Percentiles rank a stretch among this genome's conserved stretches.
phyloP scores from a whole-genome alignment of 306 rosid genomes.

The Purshia tridentata region DNA sequence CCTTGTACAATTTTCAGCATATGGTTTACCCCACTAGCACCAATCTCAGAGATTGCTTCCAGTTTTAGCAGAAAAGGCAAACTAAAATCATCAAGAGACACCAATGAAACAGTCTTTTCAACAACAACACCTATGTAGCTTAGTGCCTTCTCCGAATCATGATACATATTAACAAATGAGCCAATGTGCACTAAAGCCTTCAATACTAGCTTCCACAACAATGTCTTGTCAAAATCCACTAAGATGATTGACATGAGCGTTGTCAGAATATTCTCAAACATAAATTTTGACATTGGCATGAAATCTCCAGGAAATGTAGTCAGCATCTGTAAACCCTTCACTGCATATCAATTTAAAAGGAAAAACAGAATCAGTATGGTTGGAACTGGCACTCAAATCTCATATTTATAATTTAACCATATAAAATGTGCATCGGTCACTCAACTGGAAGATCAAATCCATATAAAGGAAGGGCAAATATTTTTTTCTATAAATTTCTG shows the following conservation, averaged over 20 bases:
- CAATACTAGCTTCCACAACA: constrained; percentile 67
- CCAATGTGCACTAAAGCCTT: constrained; percentile 74
- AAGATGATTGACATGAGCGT: constrained; percentile 66
- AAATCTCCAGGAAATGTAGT: constrained; percentile 65
- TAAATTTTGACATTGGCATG: constrained; percentile 52
- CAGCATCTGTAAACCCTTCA: constrained; percentile 75
- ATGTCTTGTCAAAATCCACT: constrained; percentile 43
- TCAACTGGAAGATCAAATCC: neutral
- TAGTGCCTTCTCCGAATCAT: constrained; percentile 56
- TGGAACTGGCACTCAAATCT: constrained; percentile 13
- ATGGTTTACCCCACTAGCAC: constrained; percentile 61
- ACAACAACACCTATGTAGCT: constrained; percentile 58
- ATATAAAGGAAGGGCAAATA: neutral
- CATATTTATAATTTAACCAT: neutral
- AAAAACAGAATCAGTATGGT: constrained; percentile 14
- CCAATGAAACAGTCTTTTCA: constrained; percentile 52
- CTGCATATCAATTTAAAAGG: constrained; percentile 50
- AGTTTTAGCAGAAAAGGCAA: constrained; percentile 67
- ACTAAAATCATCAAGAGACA: constrained; percentile 47
- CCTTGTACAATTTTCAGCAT: constrained; percentile 72
- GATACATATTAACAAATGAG: constrained; percentile 47
- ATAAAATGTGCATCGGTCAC: neutral
- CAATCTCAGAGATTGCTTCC: constrained; percentile 66
- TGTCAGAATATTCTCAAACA: constrained; percentile 60
- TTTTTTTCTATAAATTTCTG: neutral